Conservation (phyloP, 108 stramenopile species). For the Cyclostephanos invisitatus region DNA sequence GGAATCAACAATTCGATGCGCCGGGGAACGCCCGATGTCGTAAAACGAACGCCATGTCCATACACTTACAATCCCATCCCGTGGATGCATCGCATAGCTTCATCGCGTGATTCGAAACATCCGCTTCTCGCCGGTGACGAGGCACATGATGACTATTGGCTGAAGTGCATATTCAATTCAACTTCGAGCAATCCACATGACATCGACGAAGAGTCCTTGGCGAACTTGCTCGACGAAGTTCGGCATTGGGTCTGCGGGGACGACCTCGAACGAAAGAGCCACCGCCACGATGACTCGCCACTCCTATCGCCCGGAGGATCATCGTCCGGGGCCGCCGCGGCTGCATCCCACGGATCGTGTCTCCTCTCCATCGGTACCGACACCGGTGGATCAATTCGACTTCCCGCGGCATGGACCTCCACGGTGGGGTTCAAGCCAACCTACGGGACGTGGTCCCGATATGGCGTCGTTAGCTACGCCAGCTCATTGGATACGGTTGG, state of each 20-base stretch:
- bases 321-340: constrained; percentile 90
- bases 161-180: constrained; percentile 27
- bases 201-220: constrained; percentile 20
- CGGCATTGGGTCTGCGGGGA: constrained; percentile 13
- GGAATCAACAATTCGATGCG: constrained; percentile 58
- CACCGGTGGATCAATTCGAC: constrained; percentile 96
- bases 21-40: neutral
- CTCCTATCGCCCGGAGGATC: constrained; percentile 84
- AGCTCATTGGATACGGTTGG: constrained; percentile 94
- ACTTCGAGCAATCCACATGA: constrained; percentile 30
- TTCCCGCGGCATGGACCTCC: constrained; percentile 95
- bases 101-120: neutral
- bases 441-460: constrained; percentile 88
- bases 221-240: constrained; percentile 30
- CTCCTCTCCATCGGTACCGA: constrained; percentile 93
- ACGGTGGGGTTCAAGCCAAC: constrained; percentile 96
- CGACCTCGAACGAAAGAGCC: neutral
- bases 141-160: constrained; percentile 11
- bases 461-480: constrained; percentile 95
- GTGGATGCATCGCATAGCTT: constrained; percentile 49
- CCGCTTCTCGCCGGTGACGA: neutral
- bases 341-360: constrained; percentile 86
- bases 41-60: constrained; percentile 12
- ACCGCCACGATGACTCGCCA: constrained; percentile 13
- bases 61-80: constrained; percentile 71